phyloP scores from a whole-genome alignment of 108 stramenopile genomes.

The Discostella stelligeroides region DNA sequence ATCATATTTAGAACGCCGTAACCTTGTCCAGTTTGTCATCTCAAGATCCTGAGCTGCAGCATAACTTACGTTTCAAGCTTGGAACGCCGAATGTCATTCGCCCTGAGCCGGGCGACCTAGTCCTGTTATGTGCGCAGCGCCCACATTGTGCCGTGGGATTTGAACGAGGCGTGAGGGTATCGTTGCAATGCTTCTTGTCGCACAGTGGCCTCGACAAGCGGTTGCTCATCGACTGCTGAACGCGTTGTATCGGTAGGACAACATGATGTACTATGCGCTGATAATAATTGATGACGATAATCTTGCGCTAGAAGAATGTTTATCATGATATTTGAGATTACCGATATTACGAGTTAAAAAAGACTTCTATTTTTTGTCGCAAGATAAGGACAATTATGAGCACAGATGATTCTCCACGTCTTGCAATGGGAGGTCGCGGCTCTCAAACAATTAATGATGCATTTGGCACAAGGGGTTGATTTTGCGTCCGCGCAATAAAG shows the following conservation, averaged over 20 bases:
- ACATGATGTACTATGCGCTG: too few relatives aligned
- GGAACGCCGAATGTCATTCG: constrained; percentile 61
- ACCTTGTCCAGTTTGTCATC: constrained; percentile 70
- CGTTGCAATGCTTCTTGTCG: constrained; percentile 81
- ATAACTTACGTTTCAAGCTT: constrained; percentile 55
- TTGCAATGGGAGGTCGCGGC: too few relatives aligned
- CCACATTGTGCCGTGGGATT: constrained; percentile 89
- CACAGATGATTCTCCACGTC: too few relatives aligned
- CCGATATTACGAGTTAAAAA: too few relatives aligned
- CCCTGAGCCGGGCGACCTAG: constrained; percentile 76
- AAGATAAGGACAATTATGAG: too few relatives aligned
- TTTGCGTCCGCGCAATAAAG: neutral
- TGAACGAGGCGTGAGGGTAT: constrained; percentile 66
- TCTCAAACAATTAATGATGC: too few relatives aligned
- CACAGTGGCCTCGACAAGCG: constrained; percentile 60
- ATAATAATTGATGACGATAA: too few relatives aligned
- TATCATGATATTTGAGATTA: too few relatives aligned
- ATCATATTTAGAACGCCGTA: constrained; percentile 58
- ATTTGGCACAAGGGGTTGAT: too few relatives aligned
- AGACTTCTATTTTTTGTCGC: too few relatives aligned
- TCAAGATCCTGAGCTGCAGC: constrained; percentile 77
- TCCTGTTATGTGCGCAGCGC: constrained; percentile 81
- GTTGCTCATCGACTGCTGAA: constrained; percentile 64
- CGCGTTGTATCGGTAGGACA: too few relatives aligned
- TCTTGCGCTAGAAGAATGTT: too few relatives aligned